Base-by-base conservation (phyloP, 1,284 basidiomycete species). In the Rhodotorula sp. region DNA sequence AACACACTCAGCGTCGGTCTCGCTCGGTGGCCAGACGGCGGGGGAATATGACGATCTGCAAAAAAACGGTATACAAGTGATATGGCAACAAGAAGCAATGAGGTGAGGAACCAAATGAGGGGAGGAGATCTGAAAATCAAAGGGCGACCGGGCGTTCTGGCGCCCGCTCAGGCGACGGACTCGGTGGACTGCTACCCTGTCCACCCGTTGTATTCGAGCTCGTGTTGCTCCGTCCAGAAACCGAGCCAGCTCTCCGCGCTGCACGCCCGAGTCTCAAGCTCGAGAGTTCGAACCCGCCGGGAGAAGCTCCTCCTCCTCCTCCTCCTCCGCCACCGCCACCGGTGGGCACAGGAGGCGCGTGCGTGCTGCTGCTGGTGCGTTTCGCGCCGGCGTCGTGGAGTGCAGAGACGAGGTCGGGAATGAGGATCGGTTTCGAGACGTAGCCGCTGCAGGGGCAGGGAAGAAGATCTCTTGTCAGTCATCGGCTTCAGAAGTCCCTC, bases 391-490 rank as follows among this genome's bases (percentile, higher is more conserved):
- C 66, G 34, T 67, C 67, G 49, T 61, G 61, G 43, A 74, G 64
- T 14, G 67, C 69, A 5, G 26, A 26, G 62, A 76, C 60, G 60
- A 76, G 74, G 10, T 68, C 69, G 14, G 70, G 73, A 3, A 74
- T 68, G 43, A 74, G 63, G 62, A 74, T 67, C 5, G 73, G 73
- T 28, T 74, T 74, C 49, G 62, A 66, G 19, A 72, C 65, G 61
- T 74, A 74, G 31, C 70, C 67, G 54, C 59, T 66, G 59, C 8
- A 10, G 43, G 14, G 14, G 12, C 0, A 2, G 19, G 4, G 7
- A 15, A 8, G 14, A 14, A 50, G 26, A 43, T 43, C 38, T 43
- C 14, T 7, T 43, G 26, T 4, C 60, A 14, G 18, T 2, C 12
- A 8, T 16, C 6, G 56, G 23, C 12, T 21, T 52, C 50, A 34